Conservation (phyloP, 225 moss, liverwort and hornwort species). For the Thuidium tamariscinum region DNA sequence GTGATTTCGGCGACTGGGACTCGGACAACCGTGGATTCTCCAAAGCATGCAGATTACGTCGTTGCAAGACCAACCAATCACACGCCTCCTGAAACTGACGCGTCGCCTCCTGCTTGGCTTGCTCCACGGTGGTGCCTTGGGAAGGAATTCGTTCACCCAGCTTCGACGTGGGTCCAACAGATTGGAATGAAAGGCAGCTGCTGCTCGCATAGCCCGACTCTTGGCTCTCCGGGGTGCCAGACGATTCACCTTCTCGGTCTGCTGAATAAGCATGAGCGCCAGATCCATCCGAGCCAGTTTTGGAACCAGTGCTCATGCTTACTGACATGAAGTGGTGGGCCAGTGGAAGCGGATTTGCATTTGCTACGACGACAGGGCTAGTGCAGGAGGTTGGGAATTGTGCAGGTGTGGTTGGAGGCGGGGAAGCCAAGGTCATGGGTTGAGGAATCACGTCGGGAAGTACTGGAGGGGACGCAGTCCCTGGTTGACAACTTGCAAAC, state of each 20-base stretch:
- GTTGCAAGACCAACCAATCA: background rate
- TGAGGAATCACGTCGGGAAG: background rate
- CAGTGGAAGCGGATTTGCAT: background rate
- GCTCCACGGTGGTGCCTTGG: background rate
- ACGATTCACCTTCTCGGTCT: background rate
- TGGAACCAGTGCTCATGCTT: background rate
- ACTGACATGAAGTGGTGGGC: background rate
- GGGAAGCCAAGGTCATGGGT: background rate
- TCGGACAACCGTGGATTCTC: background rate
- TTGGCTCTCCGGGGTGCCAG: background rate
- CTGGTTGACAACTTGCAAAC: background rate
- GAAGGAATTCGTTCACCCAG: background rate
- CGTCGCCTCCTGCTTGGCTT: background rate
- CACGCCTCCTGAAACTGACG: background rate
- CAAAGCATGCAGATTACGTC: background rate
- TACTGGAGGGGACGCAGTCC: no score
- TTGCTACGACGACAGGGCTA: background rate
- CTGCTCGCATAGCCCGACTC: background rate
- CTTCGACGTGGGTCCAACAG: background rate
- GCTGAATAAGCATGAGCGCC: background rate
- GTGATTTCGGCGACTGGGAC: background rate
- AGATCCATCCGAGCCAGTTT: background rate
- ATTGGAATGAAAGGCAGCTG: background rate
- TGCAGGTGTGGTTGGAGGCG: background rate
- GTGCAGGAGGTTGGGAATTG: background rate